Base-by-base conservation (phyloP, 2,329 filamentous ascomycete genomes). In the Pseudogymnoascus sp. region DNA sequence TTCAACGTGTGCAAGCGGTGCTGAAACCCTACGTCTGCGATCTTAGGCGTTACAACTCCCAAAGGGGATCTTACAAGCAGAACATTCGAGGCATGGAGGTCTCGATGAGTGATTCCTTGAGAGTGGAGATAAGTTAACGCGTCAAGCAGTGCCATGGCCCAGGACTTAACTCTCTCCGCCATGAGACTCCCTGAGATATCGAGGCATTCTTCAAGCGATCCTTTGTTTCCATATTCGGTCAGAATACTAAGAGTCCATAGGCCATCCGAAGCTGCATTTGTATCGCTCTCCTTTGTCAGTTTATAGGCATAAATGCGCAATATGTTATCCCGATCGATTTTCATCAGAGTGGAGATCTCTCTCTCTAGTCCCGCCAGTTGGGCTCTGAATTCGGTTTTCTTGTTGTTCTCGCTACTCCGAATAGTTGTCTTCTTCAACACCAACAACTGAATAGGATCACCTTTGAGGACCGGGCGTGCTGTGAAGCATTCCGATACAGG, bases 61-160 rank as follows among this genome's bases (percentile, higher is more conserved):
- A 83, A 86, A 1, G 81, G 73, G 61, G 87, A 86, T 65, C 88
- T 83, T 69, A 89, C 90, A 4, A 97, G 77, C 3, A 97, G 81
- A 55, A 97, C 82, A 66, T 96, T 96, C 16, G 85, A 82, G 11
- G 88, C 81, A 71, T 96, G 91, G 16, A 97, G 86, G 70, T 90
- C 86, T 71, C 90, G 89, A 74, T 97, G 95, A 23, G 91, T 81
- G 63, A 97, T 81, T 18, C 91, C 91, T 71, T 90, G 88, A 67
- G 88, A 88, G 75, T 97, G 93, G 61, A 96, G 85, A 72, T 89
- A 96, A 63, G 91, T 89, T 28, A 99, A 79, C 0, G 88, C 95
- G 76, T 97, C 91, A 25, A 99, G 83, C 16, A 99, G 80, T 70
- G 96, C 91, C 64, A 93, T 86, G n/a, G 91, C 95, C 88, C 92